A percentile compares a stretch with the other conserved stretches of the same genome.
Evolutionary conservation across 495 filamentous ascomycete genomes (phyloP).

Genomic region (Geopyxis carbonaria): DNA sequence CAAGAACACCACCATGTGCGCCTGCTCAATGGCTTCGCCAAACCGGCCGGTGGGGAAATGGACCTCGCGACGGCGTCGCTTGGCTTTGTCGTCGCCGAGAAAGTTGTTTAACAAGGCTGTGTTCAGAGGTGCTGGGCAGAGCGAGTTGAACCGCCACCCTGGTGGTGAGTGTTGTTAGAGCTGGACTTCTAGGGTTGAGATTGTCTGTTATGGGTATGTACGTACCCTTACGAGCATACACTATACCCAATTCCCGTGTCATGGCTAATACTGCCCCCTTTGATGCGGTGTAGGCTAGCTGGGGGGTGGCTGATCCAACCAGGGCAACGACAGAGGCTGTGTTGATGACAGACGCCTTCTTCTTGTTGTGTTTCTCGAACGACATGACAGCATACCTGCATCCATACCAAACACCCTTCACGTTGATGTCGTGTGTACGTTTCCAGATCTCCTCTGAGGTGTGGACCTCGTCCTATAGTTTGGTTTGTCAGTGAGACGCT

Average conservation of each 20-base stretch:
- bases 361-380: slow-evolving; percentile 65
- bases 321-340: slow-evolving; percentile 85
- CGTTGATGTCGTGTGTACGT: slow-evolving; percentile 82
- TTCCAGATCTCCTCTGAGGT: slow-evolving; percentile 92
- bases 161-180: too few species aligned
- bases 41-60: slow-evolving; percentile 94
- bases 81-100: slow-evolving; percentile 75
- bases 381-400: slow-evolving; percentile 80
- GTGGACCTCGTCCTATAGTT: slow-evolving; percentile 44
- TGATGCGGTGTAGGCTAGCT: slow-evolving; percentile 85
- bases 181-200: too few species aligned
- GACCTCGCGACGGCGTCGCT: slow-evolving; percentile 72
- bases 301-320: slow-evolving; percentile 84
- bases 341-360: slow-evolving; percentile 71
- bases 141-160: slow-evolving; percentile 64
- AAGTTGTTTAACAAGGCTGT: slow-evolving; percentile 78
- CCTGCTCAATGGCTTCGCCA: slow-evolving; percentile 89
- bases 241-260: slow-evolving; percentile 66
- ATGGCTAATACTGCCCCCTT: slow-evolving; percentile 87
- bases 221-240: slow-evolving; percentile 62
- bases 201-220: neutral
- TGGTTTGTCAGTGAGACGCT: too few species aligned
- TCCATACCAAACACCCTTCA: slow-evolving; percentile 96
- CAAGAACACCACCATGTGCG: slow-evolving; percentile 81
- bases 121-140: slow-evolving; percentile 89